These are phyloP conservation scores for Halteria grandinella DNA, from an alignment of 73 alveolate genomes.

Conservation along the genomic window DNA sequence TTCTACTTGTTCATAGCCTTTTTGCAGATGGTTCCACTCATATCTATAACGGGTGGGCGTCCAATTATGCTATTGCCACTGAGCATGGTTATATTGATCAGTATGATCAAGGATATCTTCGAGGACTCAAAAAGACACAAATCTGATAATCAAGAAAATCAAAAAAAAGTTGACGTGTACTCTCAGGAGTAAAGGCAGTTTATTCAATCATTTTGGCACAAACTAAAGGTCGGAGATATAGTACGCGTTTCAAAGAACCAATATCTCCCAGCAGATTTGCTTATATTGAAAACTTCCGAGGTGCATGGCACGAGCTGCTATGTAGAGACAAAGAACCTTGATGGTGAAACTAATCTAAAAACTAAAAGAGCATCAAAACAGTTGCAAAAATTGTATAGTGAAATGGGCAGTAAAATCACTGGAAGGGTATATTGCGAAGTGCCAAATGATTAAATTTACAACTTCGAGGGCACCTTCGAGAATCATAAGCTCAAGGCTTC, in stretches of 20 bases:
- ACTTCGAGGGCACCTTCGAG: constrained; percentile 9
- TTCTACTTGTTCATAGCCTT: constrained; percentile 84
- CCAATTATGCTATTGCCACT: constrained; percentile 93
- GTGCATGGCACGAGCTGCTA: constrained; percentile 82
- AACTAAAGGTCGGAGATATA: constrained; percentile 80
- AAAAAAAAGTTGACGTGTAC: constrained; percentile 48
- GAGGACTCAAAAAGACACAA: constrained; percentile 86
- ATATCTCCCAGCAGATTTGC: constrained; percentile 89
- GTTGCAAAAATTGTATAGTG: too few relatives aligned
- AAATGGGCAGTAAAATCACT: not conserved
- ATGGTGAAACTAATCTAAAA: constrained; percentile 89
- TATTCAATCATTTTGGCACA: constrained; percentile 51
- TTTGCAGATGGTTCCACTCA: constrained; percentile 76
- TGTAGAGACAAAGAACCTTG: constrained; percentile 88
- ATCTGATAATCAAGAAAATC: constrained; percentile 87
- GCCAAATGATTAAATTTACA: constrained; percentile 35
- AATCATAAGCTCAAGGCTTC: not conserved
- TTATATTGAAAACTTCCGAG: constrained; percentile 75
- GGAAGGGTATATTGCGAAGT: not conserved
- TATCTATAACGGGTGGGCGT: constrained; percentile 85
- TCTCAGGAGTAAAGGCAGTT: constrained; percentile 23
- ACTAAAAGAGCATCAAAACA: constrained; percentile 58
- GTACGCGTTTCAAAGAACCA: constrained; percentile 73
- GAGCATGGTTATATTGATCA: constrained; percentile 78
- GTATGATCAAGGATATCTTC: constrained; percentile 91